A percentile compares a stretch with the other conserved stretches of the same genome.
These are phyloP conservation scores for Aspergillus cavernicola DNA, from an alignment of 495 filamentous ascomycete species.

Conservation along the genomic window DNA sequence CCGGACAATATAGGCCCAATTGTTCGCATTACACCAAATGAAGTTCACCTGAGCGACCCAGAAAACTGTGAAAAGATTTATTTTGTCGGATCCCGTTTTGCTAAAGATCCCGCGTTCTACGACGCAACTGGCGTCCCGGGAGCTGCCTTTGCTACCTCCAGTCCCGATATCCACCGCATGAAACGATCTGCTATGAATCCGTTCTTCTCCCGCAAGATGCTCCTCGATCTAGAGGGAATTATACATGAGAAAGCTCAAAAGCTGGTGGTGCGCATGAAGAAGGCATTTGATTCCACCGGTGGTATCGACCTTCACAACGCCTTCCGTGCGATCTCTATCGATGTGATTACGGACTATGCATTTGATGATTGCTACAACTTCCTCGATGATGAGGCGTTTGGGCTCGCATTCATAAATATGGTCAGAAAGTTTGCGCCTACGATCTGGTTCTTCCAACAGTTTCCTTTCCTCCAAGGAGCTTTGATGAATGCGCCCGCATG, in stretches of 20 bases:
- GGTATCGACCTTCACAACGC: constrained; percentile 21
- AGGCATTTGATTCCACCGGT: constrained; percentile 13
- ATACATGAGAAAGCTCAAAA: constrained; percentile 19
- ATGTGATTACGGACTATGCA: constrained; percentile 43
- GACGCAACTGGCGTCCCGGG: constrained; percentile 13
- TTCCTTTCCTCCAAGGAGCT: constrained; percentile 14
- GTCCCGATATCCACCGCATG: constrained; percentile 28
- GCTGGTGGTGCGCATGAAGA: constrained; percentile 13
- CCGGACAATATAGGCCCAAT: constrained; percentile 15
- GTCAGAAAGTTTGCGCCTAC: constrained; percentile 16
- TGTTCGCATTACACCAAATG: constrained; percentile 35
- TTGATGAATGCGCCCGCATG: constrained; percentile 19
- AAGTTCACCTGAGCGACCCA: constrained; percentile 38
- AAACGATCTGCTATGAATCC: constrained; percentile 33
- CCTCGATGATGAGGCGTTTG: constrained; percentile 18
- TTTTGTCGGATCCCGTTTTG: constrained; percentile 24
- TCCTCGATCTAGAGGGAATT: constrained; percentile 30
- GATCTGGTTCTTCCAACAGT: constrained; percentile 24
- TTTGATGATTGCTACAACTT: constrained; percentile 28
- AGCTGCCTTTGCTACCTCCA: constrained; percentile 22
- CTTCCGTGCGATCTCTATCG: constrained; percentile 35
- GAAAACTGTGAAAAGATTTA: constrained; percentile 38
- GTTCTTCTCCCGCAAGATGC: constrained; percentile 39
- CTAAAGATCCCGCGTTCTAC: constrained; percentile 25
- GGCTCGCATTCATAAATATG: constrained; percentile 17